Base-by-base conservation (phyloP, 768 basidiomycete species). In the Pleurotus giganteus region DNA sequence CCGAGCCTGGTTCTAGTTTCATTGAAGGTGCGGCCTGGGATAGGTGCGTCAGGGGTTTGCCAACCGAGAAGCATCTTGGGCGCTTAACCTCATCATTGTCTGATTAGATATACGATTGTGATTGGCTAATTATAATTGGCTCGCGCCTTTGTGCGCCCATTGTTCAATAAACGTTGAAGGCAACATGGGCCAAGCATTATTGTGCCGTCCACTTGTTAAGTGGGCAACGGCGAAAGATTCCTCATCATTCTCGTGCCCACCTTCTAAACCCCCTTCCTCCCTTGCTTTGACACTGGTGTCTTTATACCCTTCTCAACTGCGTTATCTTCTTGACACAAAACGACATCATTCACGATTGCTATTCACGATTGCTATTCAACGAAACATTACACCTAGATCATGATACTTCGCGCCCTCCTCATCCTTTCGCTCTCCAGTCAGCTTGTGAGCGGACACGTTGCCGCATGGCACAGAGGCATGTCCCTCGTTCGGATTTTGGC, bases 401-500 rank as follows among this genome's bases (percentile, higher is more conserved):
- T 45, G 43, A 45, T 21, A 19, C 24, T 24, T 24, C 26, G 21
- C 43, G 26, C 8, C 8, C 23, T 45, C 21, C 26, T 24, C 15
- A 47, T 31, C n/a, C 29, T 47, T 47, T 21, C 29, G 17, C 23
- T 45, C 3, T 26, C 26, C 23, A 24, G 43, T 19, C 26, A 28
- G 28, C 15, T 31, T 51, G 31, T 49, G 28, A 43, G 46, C n/a
- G 67, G 55, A 0, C 69, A 71, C 58, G 60, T 71, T 15, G 68
- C 64, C 1, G 64, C 66, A 26, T 71, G 65, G 66, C 64, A 69
- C 42, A 66, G 61, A 63, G 68, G 69, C 65, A 31, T 12, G 8
- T 7, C 50, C 17, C 8, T 21, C 17, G 36, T 11, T n/a, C 34
- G 3, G 2, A 4, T 53, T 41, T 57, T 23, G 15, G 17, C 12